Evolutionary conservation across 768 basidiomycete species (phyloP).

Genomic region (Russula vinacea): DNA sequence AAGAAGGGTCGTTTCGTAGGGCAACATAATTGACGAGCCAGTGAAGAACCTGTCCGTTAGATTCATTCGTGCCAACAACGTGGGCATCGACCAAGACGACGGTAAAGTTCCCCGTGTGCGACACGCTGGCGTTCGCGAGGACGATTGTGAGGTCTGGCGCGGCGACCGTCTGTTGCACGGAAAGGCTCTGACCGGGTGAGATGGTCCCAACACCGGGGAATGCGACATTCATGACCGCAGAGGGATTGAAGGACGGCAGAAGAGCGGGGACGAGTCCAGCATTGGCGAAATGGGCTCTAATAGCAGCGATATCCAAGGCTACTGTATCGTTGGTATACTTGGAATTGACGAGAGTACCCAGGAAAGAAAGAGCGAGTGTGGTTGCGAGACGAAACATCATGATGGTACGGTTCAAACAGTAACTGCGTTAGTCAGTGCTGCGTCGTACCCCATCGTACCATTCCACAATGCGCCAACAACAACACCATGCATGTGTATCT

Average conservation of each 20-base stretch:
- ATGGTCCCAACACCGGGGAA: conserved; percentile 51
- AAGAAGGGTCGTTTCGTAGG: conserved; percentile 33
- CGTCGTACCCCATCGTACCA: background rate
- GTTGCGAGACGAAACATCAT: conserved; percentile 11
- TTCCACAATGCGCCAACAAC: too few species aligned
- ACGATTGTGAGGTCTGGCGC: conserved; percentile 53
- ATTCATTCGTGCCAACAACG: conserved; percentile 56
- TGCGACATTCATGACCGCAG: conserved; percentile 52
- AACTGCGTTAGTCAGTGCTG: conserved; percentile 21
- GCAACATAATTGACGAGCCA: conserved; percentile 73
- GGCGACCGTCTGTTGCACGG: conserved; percentile 51
- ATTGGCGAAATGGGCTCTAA: conserved; percentile 65
- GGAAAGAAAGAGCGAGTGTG: conserved; percentile 38
- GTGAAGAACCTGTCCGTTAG: conserved; percentile 66
- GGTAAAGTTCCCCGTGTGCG: conserved; percentile 54
- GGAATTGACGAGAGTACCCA: conserved; percentile 45
- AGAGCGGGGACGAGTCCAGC: conserved; percentile 63
- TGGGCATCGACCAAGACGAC: conserved; percentile 75
- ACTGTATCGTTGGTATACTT: conserved; percentile 41
- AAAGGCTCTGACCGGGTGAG: conserved; percentile 56
- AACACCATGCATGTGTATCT: too few species aligned
- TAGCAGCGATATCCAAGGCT: conserved; percentile 52
- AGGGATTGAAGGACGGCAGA: conserved; percentile 56
- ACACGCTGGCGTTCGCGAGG: conserved; percentile 47
- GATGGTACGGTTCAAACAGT: background rate